Conservation (phyloP, 495 filamentous ascomycete species). For the Penicillium samsonianum region DNA sequence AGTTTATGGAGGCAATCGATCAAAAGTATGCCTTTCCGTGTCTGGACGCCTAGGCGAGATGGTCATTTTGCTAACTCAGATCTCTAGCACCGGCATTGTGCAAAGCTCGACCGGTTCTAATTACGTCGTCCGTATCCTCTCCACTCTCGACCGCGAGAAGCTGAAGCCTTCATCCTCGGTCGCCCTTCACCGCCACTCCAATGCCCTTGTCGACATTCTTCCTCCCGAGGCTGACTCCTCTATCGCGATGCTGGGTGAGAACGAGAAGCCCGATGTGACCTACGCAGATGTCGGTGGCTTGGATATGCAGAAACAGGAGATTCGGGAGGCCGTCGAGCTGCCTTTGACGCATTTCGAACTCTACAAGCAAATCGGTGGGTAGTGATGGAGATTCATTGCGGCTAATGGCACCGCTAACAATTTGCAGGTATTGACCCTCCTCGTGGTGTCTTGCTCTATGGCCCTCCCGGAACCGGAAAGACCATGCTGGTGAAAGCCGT, state of each 20-base stretch:
- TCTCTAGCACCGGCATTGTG: conserved; percentile 86
- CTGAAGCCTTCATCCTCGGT: conserved; percentile 97
- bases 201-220: conserved; percentile 96
- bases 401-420: conserved; percentile 24
- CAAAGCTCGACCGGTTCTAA: conserved; percentile 98
- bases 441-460: conserved; percentile 92
- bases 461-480: conserved; percentile 95
- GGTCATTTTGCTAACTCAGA: conserved; percentile 27
- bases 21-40: conserved; percentile 71
- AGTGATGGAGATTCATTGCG: neutral
- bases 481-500: conserved; percentile 99
- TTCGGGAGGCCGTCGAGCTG: conserved; percentile 94
- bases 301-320: conserved; percentile 99
- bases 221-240: conserved; percentile 97
- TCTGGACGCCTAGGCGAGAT: neutral
- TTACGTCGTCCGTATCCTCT: conserved; percentile 97
- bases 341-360: conserved; percentile 96
- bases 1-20: conserved; percentile 99
- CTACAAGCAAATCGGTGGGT: conserved; percentile 87
- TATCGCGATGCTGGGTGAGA: conserved; percentile 94
- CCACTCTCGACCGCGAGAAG: conserved; percentile 95
- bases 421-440: conserved; percentile 86
- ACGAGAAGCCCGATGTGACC: conserved; percentile 97
- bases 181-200: conserved; percentile 91
- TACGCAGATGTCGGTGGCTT: conserved; percentile 97